These are phyloP conservation scores for Hypoxylon lienhwacheense DNA, from an alignment of 495 filamentous ascomycete species.

Conservation along the genomic window DNA sequence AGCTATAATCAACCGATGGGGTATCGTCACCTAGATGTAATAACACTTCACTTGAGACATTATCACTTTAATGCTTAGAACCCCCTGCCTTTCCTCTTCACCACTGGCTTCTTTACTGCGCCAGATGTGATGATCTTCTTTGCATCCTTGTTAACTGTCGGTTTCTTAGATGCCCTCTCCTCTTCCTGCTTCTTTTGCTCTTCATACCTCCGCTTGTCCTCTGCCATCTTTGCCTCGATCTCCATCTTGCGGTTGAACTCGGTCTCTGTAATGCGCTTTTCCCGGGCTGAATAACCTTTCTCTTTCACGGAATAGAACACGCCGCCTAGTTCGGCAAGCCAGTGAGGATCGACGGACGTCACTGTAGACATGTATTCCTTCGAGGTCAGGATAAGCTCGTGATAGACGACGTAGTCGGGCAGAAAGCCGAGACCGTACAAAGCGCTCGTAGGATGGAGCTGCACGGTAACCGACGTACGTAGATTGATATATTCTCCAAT, in stretches of 20 bases:
- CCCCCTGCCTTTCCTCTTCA: slow-evolving; percentile 58
- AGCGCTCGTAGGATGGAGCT: slow-evolving; percentile 90
- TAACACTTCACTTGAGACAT: slow-evolving; percentile 15
- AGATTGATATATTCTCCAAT: slow-evolving; percentile 97
- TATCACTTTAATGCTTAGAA: slow-evolving; percentile 45
- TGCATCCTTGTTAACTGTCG: slow-evolving; percentile 40
- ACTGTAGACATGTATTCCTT: slow-evolving; percentile 99
- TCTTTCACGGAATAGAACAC: slow-evolving; percentile 99
- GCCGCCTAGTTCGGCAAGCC: slow-evolving; percentile 97
- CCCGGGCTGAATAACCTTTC: slow-evolving; percentile 90
- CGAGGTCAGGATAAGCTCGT: slow-evolving; percentile 94
- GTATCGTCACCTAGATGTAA: not conserved
- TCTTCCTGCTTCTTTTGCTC: slow-evolving; percentile 55
- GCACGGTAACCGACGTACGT: slow-evolving; percentile 88
- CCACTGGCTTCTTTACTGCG: slow-evolving; percentile 64
- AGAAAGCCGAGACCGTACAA: slow-evolving; percentile 91
- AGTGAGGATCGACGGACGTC: slow-evolving; percentile 94
- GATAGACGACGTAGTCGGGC: slow-evolving; percentile 96
- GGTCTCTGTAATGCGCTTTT: slow-evolving; percentile 86
- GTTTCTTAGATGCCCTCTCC: slow-evolving; percentile 52
- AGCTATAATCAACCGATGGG: too few species aligned
- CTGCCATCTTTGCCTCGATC: slow-evolving; percentile 90
- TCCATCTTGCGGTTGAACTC: slow-evolving; percentile 97
- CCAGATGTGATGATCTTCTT: slow-evolving; percentile 58
- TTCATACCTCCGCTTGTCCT: slow-evolving; percentile 76